These are phyloP conservation scores for Batrachochytrium dendrobatidis DNA, from an alignment of 371 early-diverging fungal genomes.

Conservation along the genomic window DNA sequence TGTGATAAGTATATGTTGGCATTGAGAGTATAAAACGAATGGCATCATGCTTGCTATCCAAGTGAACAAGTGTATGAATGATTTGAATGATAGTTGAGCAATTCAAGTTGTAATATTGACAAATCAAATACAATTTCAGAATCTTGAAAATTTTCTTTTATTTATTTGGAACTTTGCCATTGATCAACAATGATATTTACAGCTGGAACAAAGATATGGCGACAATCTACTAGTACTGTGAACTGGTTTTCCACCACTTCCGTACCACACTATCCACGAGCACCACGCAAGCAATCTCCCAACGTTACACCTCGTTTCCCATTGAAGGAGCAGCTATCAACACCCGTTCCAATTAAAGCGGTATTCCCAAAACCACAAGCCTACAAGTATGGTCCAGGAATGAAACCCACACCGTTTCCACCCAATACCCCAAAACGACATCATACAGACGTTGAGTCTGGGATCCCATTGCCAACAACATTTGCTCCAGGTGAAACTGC, in stretches of 20 bases:
- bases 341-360: neutral
- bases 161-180: too few species aligned
- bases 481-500: constrained; percentile 16
- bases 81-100: too few species aligned
- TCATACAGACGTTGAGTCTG: constrained; percentile 27
- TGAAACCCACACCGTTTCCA: neutral
- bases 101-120: too few species aligned
- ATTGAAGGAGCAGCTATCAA: constrained; percentile 8
- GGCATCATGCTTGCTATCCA: too few species aligned
- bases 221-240: too few species aligned
- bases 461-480: constrained; percentile 33
- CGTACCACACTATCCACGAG: constrained; percentile 8
- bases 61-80: too few species aligned
- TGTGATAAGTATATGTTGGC: too few species aligned
- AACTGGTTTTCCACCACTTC: constrained; percentile 9
- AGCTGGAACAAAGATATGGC: too few species aligned
- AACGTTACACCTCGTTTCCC: constrained; percentile 2
- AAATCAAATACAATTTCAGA: too few species aligned
- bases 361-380: neutral
- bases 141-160: too few species aligned
- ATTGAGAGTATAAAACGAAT: too few species aligned
- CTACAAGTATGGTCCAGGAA: neutral
- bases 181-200: too few species aligned
- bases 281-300: neutral
- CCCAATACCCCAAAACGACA: constrained; percentile 16